Conservation (phyloP, 176 grass and related monocot genomes). For the Cocos nucifera region DNA sequence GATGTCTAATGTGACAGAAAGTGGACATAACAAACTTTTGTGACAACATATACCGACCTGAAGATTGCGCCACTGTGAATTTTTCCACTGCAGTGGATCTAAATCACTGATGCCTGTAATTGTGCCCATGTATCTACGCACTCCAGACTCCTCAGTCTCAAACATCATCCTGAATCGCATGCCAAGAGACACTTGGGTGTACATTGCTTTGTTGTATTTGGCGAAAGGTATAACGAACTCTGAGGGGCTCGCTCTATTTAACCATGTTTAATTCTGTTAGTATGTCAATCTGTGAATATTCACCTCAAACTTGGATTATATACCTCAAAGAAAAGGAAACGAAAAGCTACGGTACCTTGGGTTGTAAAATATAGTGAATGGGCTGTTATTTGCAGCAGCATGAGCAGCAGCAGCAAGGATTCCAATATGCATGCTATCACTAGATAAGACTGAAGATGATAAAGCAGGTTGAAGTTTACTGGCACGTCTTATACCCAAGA, state of each 20-base stretch:
- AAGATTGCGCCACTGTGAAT: slow-evolving; percentile 97
- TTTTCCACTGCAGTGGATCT: slow-evolving; percentile 78
- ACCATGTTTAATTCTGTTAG: slow-evolving; percentile 12
- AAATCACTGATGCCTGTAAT: slow-evolving; percentile 94
- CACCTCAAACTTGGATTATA: too few species aligned
- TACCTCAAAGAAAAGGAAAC: background rate
- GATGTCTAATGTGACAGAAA: background rate
- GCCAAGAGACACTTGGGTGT: slow-evolving; percentile 93
- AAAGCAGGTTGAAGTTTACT: slow-evolving; percentile 80
- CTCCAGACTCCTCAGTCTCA: slow-evolving; percentile 93
- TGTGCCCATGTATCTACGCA: slow-evolving; percentile 93
- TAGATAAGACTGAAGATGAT: slow-evolving; percentile 95
- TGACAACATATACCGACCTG: slow-evolving; percentile 36
- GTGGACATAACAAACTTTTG: background rate
- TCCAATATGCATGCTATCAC: slow-evolving; percentile 98
- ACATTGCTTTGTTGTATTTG: slow-evolving; percentile 93
- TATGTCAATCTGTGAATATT: background rate
- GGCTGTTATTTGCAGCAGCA: slow-evolving; percentile 79
- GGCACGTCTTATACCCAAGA: slow-evolving; percentile 70
- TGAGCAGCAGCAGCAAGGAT: slow-evolving; percentile 96
- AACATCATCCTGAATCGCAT: slow-evolving; percentile 99
- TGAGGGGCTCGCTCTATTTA: slow-evolving; percentile 73
- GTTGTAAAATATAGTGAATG: slow-evolving; percentile 97
- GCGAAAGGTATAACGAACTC: slow-evolving; percentile 96
- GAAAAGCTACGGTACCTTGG: slow-evolving; percentile 58